Conservation (phyloP, 1,284 basidiomycete species). For the Mrakiaceae sp. region DNA sequence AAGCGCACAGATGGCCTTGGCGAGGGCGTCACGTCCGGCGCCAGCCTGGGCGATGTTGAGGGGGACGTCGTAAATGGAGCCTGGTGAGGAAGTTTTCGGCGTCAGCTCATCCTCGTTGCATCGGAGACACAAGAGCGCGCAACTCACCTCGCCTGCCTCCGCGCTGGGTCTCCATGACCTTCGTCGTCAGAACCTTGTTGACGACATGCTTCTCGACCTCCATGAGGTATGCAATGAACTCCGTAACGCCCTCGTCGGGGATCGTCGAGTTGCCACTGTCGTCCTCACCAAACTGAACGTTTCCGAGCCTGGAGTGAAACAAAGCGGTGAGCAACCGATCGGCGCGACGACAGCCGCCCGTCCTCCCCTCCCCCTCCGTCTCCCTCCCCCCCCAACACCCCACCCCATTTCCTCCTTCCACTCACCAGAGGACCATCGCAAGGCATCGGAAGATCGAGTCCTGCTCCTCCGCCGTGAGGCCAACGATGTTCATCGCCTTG, state of each 20-base stretch:
- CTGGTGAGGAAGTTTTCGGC: slow-evolving; percentile 21
- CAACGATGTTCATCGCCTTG: slow-evolving; percentile 89
- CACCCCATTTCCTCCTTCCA: no score
- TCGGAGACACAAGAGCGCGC: neutral
- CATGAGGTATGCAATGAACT: slow-evolving; percentile 92
- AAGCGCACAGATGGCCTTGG: slow-evolving; percentile 61
- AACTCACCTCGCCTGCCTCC: slow-evolving; percentile 69
- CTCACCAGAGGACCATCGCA: slow-evolving; percentile 73
- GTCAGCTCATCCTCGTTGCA: neutral
- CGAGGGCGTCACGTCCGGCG: slow-evolving; percentile 79
- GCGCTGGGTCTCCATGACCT: slow-evolving; percentile 84
- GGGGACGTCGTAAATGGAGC: slow-evolving; percentile 90
- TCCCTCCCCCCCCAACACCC: no score
- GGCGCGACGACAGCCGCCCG: neutral
- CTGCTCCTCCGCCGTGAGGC: slow-evolving; percentile 73
- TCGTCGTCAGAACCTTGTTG: slow-evolving; percentile 73
- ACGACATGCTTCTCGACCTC: slow-evolving; percentile 69
- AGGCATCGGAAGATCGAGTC: slow-evolving; percentile 88
- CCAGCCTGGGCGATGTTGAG: slow-evolving; percentile 85
- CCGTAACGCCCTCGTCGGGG: slow-evolving; percentile 76
- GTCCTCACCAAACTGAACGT: slow-evolving; percentile 77
- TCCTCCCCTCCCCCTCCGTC: no score
- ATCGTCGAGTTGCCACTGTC: slow-evolving; percentile 81
- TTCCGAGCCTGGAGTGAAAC: slow-evolving; percentile 51
- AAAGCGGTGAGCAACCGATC: neutral